Conservation (phyloP, 202 grass and related monocot species). For the Panicum virgatum region DNA sequence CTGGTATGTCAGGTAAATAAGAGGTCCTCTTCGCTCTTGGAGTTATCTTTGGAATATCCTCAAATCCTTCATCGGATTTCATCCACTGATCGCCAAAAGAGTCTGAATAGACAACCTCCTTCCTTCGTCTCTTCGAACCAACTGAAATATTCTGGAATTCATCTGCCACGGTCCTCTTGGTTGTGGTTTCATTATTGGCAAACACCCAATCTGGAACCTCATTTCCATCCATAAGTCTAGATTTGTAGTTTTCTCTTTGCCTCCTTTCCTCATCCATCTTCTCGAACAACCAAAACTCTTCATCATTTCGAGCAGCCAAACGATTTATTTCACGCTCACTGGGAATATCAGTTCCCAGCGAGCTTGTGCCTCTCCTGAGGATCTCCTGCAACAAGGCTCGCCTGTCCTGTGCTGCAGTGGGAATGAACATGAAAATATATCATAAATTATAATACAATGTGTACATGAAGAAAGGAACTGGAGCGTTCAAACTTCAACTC, state of each 20-base stretch:
- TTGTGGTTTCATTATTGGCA: slow-evolving; percentile 40
- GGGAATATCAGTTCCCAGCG: slow-evolving; percentile 93
- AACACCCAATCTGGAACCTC: slow-evolving; percentile 98
- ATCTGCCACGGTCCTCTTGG: slow-evolving; percentile 38
- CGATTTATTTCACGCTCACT: slow-evolving; percentile 98
- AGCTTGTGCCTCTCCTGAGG: slow-evolving; percentile 88
- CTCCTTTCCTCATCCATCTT: slow-evolving; percentile 99
- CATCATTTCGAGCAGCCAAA: slow-evolving; percentile 81
- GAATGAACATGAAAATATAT: slow-evolving; percentile 39
- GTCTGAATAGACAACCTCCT: slow-evolving; percentile 95
- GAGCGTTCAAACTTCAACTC: slow-evolving; percentile 24
- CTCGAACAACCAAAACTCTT: slow-evolving; percentile 98
- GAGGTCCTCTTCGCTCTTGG: slow-evolving; percentile 60
- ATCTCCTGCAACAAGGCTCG: slow-evolving; percentile 91
- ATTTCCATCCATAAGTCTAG: slow-evolving; percentile 85
- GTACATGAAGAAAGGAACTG: neutral
- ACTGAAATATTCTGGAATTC: slow-evolving; percentile 49
- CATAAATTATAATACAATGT: slow-evolving; percentile 19
- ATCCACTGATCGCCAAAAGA: slow-evolving; percentile 86
- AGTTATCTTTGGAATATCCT: slow-evolving; percentile 68
- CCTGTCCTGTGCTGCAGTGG: slow-evolving; percentile 79
- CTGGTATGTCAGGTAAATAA: slow-evolving; percentile 45
- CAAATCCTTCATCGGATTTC: slow-evolving; percentile 75
- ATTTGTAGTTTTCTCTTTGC: slow-evolving; percentile 80
- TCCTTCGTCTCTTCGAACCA: slow-evolving; percentile 69